Evolutionary conservation across 2,329 filamentous ascomycete genomes (phyloP).

Genomic region (Curvularia verruculosa): DNA sequence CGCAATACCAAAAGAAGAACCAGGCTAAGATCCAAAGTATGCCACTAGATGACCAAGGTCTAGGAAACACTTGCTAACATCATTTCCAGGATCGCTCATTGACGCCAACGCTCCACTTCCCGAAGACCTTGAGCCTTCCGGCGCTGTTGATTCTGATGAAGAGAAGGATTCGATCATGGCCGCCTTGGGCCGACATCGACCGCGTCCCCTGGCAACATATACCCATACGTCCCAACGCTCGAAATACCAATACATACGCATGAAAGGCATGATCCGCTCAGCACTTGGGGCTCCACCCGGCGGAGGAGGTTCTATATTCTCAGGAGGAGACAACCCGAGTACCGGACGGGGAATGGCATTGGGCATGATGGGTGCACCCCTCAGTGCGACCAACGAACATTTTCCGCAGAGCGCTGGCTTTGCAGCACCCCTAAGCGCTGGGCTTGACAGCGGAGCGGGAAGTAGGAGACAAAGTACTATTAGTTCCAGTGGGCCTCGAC

Average conservation of each 20-base stretch:
- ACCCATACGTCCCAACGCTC: conserved; percentile 56
- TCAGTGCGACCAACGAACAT: conserved; percentile 38
- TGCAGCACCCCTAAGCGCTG: conserved; percentile 38
- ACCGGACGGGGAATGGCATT: conserved; percentile 34
- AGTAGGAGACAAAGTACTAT: conserved; percentile 43
- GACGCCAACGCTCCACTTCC: conserved; percentile 91
- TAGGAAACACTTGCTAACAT: conserved; percentile 8
- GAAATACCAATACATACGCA: conserved; percentile 67
- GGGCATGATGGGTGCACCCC: conserved; percentile 42
- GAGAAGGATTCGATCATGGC: conserved; percentile 89
- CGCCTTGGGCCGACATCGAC: conserved; percentile 73
- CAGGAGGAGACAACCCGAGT: conserved; percentile 31
- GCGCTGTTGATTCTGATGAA: conserved; percentile 88
- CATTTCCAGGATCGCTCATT: conserved; percentile 77
- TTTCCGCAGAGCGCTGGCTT: conserved; percentile 42
- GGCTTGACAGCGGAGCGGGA: conserved; percentile 33
- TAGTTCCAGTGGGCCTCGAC: conserved; percentile 38
- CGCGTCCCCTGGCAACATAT: conserved; percentile 76
- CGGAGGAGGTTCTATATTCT: conserved; percentile 29
- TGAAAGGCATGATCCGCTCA: conserved; percentile 67
- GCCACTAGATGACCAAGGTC: conserved; percentile 44
- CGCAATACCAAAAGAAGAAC: conserved; percentile 82
- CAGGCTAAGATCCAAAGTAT: conserved; percentile 96
- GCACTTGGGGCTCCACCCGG: conserved; percentile 58
- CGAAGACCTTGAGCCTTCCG: conserved; percentile 75